Conservation (phyloP, 2,329 filamentous ascomycete genomes). For the Lachnellula cervina region DNA sequence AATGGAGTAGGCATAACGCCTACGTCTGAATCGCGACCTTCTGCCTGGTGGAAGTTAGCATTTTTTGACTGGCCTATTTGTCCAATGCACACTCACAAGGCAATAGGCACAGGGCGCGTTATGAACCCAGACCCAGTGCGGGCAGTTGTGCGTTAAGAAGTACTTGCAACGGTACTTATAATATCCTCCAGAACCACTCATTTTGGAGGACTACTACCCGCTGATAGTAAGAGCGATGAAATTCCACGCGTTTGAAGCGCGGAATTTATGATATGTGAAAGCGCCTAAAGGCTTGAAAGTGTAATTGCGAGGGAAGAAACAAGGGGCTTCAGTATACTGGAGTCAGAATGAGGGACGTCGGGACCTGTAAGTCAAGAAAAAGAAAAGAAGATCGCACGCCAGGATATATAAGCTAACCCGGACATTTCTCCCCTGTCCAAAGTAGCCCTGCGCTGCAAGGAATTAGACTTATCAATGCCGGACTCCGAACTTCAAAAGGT, state of each 20-base stretch:
- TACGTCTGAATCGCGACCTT: slow-evolving; percentile 43
- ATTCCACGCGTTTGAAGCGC: slow-evolving; percentile 18
- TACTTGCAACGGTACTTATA: slow-evolving; percentile 54
- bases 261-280: slow-evolving; percentile 1
- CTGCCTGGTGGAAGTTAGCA: slow-evolving; percentile 36
- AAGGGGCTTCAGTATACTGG: slow-evolving; percentile 5
- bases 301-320: neutral
- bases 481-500: too few species aligned
- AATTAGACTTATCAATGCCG: neutral
- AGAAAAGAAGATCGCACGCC: slow-evolving; percentile 23
- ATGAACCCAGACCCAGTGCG: slow-evolving; percentile 51
- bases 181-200: slow-evolving; percentile 31
- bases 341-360: slow-evolving; percentile 6
- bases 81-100: slow-evolving; percentile 37
- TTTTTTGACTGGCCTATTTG: neutral
- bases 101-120: slow-evolving; percentile 46
- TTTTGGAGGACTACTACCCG: slow-evolving; percentile 27
- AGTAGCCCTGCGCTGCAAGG: neutral
- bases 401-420: slow-evolving; percentile 24
- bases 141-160: slow-evolving; percentile 47
- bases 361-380: slow-evolving; percentile 23
- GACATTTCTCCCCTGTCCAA: slow-evolving; percentile 3
- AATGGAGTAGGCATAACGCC: slow-evolving; percentile 22
- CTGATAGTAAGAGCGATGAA: slow-evolving; percentile 28
- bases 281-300: slow-evolving; percentile 3